Evolutionary conservation across 2,329 filamentous ascomycete genomes (phyloP).

Genomic region (Amylocarpus encephaloides): DNA sequence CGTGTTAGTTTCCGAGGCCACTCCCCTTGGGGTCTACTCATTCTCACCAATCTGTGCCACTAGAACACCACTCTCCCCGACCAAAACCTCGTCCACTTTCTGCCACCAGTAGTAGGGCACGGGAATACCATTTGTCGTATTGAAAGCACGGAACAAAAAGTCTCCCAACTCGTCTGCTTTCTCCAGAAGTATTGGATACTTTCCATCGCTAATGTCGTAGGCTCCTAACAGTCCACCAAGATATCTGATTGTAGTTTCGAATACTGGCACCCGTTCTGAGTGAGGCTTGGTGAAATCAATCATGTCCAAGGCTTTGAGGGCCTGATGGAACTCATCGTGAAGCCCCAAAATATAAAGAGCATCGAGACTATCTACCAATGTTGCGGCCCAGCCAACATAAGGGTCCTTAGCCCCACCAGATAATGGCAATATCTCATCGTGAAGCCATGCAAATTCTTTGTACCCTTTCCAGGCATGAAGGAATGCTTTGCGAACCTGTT

Average conservation of each 20-base stretch:
- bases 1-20: background rate
- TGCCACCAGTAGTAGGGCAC: conserved; percentile 2
- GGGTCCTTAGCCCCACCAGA: conserved; percentile 62
- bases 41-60: conserved; percentile 1
- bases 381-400: conserved; percentile 85
- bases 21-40: background rate
- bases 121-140: background rate
- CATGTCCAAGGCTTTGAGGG: conserved; percentile 52
- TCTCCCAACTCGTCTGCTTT: background rate
- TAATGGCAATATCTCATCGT: conserved; percentile 76
- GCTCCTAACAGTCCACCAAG: conserved; percentile 18
- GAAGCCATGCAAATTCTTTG: conserved; percentile 67
- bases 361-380: conserved; percentile 72
- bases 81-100: background rate
- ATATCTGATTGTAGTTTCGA: conserved; percentile 23
- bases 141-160: background rate
- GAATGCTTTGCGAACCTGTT: conserved; percentile 10
- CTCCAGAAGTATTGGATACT: conserved; percentile 1
- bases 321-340: conserved; percentile 69
- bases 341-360: conserved; percentile 80
- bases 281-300: conserved; percentile 18
- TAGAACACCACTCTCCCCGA: background rate
- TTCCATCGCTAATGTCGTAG: conserved; percentile 35
- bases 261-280: conserved; percentile 15
- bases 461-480: conserved; percentile 63